Evolutionary conservation across 768 basidiomycete species (phyloP), one percentile per base, ranked within the genome.

Genomic region (Lentinus tigrinus): DNA sequence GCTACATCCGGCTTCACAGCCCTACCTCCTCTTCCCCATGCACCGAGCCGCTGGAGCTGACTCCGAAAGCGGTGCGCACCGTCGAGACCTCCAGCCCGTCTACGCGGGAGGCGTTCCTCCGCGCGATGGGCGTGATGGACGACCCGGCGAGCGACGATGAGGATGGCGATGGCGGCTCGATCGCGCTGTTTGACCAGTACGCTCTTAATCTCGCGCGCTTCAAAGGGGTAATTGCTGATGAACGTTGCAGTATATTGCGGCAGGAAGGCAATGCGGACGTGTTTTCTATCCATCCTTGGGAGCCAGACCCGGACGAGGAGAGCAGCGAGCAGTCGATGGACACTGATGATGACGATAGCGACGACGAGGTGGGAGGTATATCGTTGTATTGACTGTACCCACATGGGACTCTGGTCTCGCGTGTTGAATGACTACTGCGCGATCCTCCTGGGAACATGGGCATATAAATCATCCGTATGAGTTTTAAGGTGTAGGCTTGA

Each of bases 111-210:
- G 70, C 67, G 13, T 77, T 79, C 63, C 58, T 77, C 36, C 71
- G 76, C 31, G 74, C 81, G 19, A 59, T 70, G 74, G 56, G 58
- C 62, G 48, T 72, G 63, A 70, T 57, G 26, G 68, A 69, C 40
- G 72, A 70, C 16, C 56, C 68, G 24, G 62, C 16, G 21, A 71
- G 72, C 14, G 61, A 57, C 31, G 72, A 72, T 14, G 70, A 39
- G 4, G 51, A 69, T 11, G 74, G 77, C 23, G 85, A 89, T 61
- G 69, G 68, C 13, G 73, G 73, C 48, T 81, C 85, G 0, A 81
- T 91, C 54, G 77, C 77, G n/a, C 72, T 89, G 63, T 91, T 91
- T 69, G 89, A 91, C 67, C 79, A 84, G 89, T 91, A 62, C 67
- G 81, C 73, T 16, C n/a, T 39, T 26, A 53, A 48, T 53, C 51